Percentiles rank a stretch among this genome's conserved stretches.
Evolutionary conservation across 2,329 filamentous ascomycete genomes (phyloP).

Genomic region (Colletotrichum sp.): DNA sequence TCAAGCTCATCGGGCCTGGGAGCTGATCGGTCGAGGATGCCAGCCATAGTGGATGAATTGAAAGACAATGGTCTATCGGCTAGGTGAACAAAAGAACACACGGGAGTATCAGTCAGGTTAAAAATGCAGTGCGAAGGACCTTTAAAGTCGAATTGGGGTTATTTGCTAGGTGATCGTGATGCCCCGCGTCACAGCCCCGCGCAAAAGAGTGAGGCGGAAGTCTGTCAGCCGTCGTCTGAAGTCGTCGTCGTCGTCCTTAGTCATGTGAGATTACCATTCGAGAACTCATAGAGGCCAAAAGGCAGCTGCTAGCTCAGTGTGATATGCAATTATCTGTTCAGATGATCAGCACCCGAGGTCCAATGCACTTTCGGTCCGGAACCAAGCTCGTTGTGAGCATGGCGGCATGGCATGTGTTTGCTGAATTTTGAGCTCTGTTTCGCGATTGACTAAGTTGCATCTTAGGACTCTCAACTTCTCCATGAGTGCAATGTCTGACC

Average conservation of each 20-base stretch:
- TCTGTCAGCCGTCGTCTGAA: not conserved
- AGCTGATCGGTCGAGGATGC: not conserved
- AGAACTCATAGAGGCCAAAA: not conserved
- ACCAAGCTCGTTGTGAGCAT: too few species aligned
- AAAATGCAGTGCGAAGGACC: not conserved
- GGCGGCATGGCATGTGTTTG: too few species aligned
- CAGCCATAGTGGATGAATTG: not conserved
- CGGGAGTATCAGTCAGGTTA: not conserved
- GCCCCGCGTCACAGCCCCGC: not conserved
- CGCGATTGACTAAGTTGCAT: fast-evolving
- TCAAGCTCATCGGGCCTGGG: constrained; percentile 2
- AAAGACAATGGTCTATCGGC: not conserved
- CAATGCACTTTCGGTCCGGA: not conserved
- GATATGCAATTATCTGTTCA: not conserved
- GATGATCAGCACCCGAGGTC: fast-evolving
- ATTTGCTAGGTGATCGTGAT: not conserved
- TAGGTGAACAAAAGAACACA: not conserved
- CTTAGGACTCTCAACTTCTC: fast-evolving
- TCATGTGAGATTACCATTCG: not conserved
- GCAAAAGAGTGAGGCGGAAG: not conserved
- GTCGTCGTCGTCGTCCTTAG: not conserved
- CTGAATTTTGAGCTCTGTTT: not conserved
- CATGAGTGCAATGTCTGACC: fast-evolving
- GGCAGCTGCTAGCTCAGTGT: not conserved
- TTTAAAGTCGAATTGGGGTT: not conserved